phyloP scores from a whole-genome alignment of 2,329 filamentous ascomycete species.

The Talaromyces sp. region DNA sequence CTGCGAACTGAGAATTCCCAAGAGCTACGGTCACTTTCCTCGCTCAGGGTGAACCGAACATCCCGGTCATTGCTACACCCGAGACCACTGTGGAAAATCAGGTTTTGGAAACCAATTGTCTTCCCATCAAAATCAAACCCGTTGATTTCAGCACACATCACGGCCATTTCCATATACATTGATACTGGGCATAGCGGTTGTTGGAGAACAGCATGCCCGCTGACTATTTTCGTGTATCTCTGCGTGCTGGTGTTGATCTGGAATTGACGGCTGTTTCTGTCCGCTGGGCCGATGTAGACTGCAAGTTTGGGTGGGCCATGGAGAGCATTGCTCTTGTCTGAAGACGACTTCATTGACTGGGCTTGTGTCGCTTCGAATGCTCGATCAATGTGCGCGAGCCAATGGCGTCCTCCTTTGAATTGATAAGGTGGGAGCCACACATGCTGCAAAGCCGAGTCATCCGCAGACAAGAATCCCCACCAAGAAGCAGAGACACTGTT shows the following conservation, averaged over 20 bases:
- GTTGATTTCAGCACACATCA: background rate
- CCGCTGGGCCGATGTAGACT: background rate
- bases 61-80: background rate
- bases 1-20: background rate
- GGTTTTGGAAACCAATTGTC: background rate
- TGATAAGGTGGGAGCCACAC: slow-evolving; percentile 15
- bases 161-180: background rate
- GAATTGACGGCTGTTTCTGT: background rate
- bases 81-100: background rate
- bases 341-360: background rate
- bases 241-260: background rate
- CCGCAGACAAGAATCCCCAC: slow-evolving; percentile 1
- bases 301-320: background rate
- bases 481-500: background rate
- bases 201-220: background rate
- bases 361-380: background rate
- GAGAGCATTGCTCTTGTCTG: background rate
- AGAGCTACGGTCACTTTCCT: background rate
- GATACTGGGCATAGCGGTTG: background rate
- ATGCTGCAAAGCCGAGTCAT: slow-evolving; percentile 4
- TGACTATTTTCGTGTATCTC: background rate
- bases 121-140: background rate
- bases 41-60: background rate
- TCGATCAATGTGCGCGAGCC: background rate
- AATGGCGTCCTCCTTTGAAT: slow-evolving; percentile 4